Base-by-base conservation (phyloP, 495 filamentous ascomycete species). In the Aspergillus mulundensis region DNA sequence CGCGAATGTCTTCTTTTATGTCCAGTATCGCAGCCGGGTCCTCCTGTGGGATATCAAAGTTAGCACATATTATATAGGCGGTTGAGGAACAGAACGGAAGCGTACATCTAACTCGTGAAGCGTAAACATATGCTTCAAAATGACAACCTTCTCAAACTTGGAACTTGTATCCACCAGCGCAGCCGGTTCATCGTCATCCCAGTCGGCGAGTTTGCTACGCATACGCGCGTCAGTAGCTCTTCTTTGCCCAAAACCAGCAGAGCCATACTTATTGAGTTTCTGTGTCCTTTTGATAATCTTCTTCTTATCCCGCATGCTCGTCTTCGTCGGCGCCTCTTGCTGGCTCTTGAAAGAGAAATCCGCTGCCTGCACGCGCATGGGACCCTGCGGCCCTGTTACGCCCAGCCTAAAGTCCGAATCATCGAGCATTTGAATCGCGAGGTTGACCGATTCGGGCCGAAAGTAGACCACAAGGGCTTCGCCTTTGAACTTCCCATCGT, bases 81-180 rank as follows among this genome's bases (percentile, higher is more conserved):
- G 42, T 7, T 15, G 36, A 11, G 1, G 21, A 15, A 5, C 18
- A 7, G 28, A 8, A 19, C 21, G 2, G 14, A 30, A 19, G 47
- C 72, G 6, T 65, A 84, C 83, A 63, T 84, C 83, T 44, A 99
- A 75, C 71, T 96, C 90, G 30, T 86, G 62, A 24, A 95, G 77
- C 10, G 91, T 95, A 69, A 99, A 99, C 90, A 96, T 95, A 67
- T 95, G 88, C 63, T 91, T 89, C 53, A 99, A 71, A 51, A 97
- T 85, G 16, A 97, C 91, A 2, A 89, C 74, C 63, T 91, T 91
- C 59, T 90, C 89, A 61, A 81, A 86, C 59, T 81, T 81, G 43
- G 81, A 81, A 51, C 63, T 81, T 7, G 81, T 82, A 3, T 85
- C 81, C 14, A 78, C 73, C 3, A 81, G 56, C 0, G 68, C 64